A percentile compares a stretch with the other conserved stretches of the same genome.
phyloP scores from a whole-genome alignment of 192 early-diverging fungal genomes.

The Chytriomyces hyalinus region DNA sequence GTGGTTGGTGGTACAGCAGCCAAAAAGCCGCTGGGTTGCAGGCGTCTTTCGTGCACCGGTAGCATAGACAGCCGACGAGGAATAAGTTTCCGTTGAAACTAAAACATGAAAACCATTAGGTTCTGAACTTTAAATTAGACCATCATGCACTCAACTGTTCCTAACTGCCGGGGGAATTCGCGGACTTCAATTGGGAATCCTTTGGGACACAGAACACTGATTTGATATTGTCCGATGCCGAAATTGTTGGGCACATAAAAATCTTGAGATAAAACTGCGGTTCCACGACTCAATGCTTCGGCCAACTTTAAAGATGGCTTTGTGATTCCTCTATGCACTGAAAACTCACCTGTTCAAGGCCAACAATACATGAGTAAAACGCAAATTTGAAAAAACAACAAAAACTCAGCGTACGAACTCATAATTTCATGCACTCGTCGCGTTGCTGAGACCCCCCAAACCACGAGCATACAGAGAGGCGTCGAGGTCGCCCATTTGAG shows the following conservation, averaged over 20 bases:
- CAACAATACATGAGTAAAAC: background rate
- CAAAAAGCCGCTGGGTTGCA: background rate
- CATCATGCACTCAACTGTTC: background rate
- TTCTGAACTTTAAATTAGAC: background rate
- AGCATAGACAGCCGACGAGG: slow-evolving; percentile 5
- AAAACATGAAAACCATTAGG: background rate
- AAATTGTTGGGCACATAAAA: background rate
- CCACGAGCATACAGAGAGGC: background rate
- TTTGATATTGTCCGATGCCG: background rate
- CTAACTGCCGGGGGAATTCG: slow-evolving; percentile 3
- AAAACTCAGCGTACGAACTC: background rate
- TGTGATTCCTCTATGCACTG: background rate
- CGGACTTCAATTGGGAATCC: slow-evolving; percentile 17
- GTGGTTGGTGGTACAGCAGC: background rate
- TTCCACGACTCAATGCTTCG: background rate
- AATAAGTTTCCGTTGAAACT: slow-evolving; percentile 8
- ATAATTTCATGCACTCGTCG: background rate
- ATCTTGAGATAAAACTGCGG: background rate
- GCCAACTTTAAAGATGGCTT: background rate
- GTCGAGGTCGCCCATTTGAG: background rate
- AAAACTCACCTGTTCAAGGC: background rate
- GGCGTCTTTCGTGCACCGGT: background rate
- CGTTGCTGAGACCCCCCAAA: background rate
- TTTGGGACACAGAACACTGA: slow-evolving; percentile 13
- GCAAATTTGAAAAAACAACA: background rate